These are phyloP conservation scores for Trichophyton verrucosum DNA, from an alignment of 2,329 filamentous ascomycete species.

Conservation along the genomic window DNA sequence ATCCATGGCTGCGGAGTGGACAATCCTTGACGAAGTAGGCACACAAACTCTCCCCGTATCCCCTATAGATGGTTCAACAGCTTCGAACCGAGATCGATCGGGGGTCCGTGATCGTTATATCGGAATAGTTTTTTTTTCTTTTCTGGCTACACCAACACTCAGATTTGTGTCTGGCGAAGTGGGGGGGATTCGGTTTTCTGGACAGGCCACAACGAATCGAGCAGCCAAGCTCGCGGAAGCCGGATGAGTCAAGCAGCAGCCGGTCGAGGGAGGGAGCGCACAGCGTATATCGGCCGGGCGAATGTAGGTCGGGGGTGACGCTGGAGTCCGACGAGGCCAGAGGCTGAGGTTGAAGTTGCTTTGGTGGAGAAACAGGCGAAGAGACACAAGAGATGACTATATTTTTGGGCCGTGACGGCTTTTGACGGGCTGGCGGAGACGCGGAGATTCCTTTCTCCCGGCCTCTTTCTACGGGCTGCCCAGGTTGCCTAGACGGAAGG, in stretches of 20 bases:
- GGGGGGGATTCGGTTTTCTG: neutral
- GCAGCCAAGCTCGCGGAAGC: neutral
- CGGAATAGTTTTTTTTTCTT: too few species aligned
- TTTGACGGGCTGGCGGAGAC: neutral
- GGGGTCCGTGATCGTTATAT: neutral
- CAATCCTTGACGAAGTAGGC: neutral
- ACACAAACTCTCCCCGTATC: neutral
- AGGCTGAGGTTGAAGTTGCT: neutral
- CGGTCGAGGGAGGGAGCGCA: neutral
- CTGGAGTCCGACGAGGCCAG: neutral
- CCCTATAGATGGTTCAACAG: neutral
- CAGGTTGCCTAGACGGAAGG: too few species aligned
- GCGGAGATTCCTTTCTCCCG: conserved; percentile 1
- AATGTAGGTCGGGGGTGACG: neutral
- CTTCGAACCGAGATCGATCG: neutral
- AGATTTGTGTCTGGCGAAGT: conserved; percentile 1
- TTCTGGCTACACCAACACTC: neutral
- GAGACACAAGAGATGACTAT: neutral
- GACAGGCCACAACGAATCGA: neutral
- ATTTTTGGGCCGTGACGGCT: neutral
- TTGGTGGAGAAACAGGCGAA: neutral
- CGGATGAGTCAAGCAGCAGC: neutral
- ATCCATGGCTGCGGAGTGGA: conserved; percentile 38
- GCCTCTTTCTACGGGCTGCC: neutral
- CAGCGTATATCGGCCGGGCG: too few species aligned